Evolutionary conservation across 2,329 filamentous ascomycete species (phyloP).

Genomic region (Trichoderma koningii): DNA sequence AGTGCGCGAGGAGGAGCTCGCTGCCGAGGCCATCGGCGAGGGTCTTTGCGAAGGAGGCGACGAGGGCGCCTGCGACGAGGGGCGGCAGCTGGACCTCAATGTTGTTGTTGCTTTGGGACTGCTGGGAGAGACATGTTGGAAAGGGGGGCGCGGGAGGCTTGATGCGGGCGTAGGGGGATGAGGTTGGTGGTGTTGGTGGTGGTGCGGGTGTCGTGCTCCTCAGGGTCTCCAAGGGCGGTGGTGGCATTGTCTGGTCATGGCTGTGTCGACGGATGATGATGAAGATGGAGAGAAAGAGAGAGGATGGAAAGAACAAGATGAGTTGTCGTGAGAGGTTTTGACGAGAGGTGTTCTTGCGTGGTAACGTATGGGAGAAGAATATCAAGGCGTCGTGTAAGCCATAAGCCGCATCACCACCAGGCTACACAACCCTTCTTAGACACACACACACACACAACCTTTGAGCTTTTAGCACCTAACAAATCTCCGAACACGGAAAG

Average conservation of each 20-base stretch:
- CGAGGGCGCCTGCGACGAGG: constrained; percentile 41
- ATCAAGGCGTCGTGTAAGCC: background rate
- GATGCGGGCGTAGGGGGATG: constrained; percentile 8
- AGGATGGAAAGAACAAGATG: too few relatives aligned
- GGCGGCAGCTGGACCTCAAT: constrained; percentile 41
- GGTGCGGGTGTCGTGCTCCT: constrained; percentile 23
- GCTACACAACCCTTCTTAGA: too few relatives aligned
- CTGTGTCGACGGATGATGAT: constrained; percentile 11
- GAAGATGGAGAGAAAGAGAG: background rate
- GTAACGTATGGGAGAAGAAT: too few relatives aligned
- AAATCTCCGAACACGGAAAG: background rate
- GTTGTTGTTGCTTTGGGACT: constrained; percentile 32
- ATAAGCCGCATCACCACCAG: constrained; percentile 3
- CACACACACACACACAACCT: background rate
- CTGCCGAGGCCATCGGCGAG: constrained; percentile 42
- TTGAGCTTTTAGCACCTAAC: constrained; percentile 8
- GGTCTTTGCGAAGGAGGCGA: constrained; percentile 41
- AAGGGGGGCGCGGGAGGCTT: constrained; percentile 43
- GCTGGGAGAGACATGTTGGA: constrained; percentile 36
- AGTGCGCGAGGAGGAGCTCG: constrained; percentile 43
- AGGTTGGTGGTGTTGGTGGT: constrained; percentile 29
- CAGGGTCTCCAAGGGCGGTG: constrained; percentile 34
- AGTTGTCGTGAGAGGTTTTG: too few relatives aligned
- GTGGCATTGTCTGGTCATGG: constrained; percentile 39
- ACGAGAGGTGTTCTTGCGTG: too few relatives aligned